phyloP scores from a whole-genome alignment of 345 rosid species.

The Salix exigua region DNA sequence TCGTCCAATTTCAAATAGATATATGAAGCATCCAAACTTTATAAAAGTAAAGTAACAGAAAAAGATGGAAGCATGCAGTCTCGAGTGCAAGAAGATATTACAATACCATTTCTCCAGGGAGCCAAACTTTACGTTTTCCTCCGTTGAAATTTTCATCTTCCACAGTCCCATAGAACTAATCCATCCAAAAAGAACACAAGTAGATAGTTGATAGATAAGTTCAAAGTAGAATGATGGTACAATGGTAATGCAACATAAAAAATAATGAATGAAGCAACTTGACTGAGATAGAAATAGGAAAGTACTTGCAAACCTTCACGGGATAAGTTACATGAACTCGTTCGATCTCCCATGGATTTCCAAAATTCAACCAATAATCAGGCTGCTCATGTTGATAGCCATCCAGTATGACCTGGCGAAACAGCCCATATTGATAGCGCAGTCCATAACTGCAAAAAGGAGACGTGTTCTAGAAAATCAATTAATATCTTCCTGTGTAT shows the following conservation, averaged over 20 bases:
- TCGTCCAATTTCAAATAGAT: background rate
- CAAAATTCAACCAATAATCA: slow-evolving; percentile 50
- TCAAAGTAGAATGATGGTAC: background rate
- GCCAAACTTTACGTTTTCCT: slow-evolving; percentile 35
- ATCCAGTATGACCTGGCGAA: slow-evolving; percentile 47
- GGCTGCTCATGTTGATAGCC: slow-evolving; percentile 50
- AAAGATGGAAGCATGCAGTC: background rate
- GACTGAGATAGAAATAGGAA: background rate
- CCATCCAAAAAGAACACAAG: slow-evolving; percentile 16
- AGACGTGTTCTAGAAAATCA: background rate
- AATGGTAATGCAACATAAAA: background rate
- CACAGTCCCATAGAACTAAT: slow-evolving; percentile 44
- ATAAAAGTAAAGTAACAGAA: background rate
- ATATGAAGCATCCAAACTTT: background rate
- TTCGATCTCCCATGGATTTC: slow-evolving; percentile 55
- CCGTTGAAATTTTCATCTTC: slow-evolving; percentile 33
- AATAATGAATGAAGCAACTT: slow-evolving; percentile 5
- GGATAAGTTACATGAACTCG: slow-evolving; percentile 40
- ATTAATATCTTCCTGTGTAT: background rate
- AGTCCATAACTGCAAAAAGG: slow-evolving; percentile 38
- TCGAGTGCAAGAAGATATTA: background rate
- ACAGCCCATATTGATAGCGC: slow-evolving; percentile 48
- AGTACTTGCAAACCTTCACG: slow-evolving; percentile 41
- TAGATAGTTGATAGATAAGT: background rate
- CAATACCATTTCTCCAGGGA: slow-evolving; percentile 37